These are phyloP conservation scores for Linderniella brevidens DNA, from an alignment of 257 asterid species.

Conservation along the genomic window DNA sequence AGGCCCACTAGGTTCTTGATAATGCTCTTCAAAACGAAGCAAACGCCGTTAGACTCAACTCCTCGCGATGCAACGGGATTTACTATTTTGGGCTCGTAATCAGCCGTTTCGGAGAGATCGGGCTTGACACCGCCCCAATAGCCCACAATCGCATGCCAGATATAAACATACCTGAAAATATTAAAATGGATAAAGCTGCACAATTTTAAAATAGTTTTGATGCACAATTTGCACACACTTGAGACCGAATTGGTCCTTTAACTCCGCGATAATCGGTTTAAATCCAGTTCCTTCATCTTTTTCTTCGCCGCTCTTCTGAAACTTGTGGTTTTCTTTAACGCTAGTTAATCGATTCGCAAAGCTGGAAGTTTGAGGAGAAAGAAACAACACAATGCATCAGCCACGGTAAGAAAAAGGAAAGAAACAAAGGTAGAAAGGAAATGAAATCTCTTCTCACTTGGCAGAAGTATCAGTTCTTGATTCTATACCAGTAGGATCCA, in stretches of 20 bases:
- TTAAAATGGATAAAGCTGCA: background rate
- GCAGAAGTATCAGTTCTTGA: conserved; percentile 58
- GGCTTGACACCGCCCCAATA: conserved; percentile 90
- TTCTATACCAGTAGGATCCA: conserved; percentile 50
- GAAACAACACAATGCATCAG: background rate
- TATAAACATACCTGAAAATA: conserved; percentile 38
- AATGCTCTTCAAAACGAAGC: conserved; percentile 43
- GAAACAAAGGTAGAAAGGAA: background rate
- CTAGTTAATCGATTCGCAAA: conserved; percentile 64
- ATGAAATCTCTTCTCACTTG: conserved; percentile 31
- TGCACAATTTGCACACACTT: conserved; percentile 51
- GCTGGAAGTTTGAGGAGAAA: conserved; percentile 23
- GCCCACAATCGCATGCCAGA: conserved; percentile 85
- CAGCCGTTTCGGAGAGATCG: conserved; percentile 38
- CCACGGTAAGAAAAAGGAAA: background rate
- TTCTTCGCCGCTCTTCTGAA: conserved; percentile 61
- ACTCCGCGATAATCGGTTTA: conserved; percentile 37
- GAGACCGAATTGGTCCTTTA: conserved; percentile 43
- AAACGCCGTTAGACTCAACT: conserved; percentile 44
- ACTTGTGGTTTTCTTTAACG: conserved; percentile 81
- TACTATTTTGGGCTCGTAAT: conserved; percentile 52
- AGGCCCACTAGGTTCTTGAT: conserved; percentile 63
- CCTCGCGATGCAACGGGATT: conserved; percentile 69
- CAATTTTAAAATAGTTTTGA: no score
- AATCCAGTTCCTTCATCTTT: conserved; percentile 55